Evolutionary conservation across 2,329 filamentous ascomycete genomes (phyloP), one percentile per base, ranked within the genome.

Genomic region (Penicillium decumbens): DNA sequence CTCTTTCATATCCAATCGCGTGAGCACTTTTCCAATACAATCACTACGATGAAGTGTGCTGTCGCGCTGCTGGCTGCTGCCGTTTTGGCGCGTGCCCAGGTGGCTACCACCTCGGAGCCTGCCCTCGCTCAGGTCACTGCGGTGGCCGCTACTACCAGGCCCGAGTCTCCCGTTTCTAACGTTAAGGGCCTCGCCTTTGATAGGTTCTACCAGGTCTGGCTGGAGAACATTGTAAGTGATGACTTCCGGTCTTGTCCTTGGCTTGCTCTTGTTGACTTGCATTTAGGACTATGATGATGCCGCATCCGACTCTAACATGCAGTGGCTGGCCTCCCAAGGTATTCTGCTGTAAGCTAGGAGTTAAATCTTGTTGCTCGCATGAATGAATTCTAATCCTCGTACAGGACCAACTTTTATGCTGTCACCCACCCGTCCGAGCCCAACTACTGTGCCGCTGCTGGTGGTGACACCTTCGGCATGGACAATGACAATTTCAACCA

Each of bases 401-500:
- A 5, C 24, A 61, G 59, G 27, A 75, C 72, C 41, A 79, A 80
- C 60, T 77, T 79, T 69, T 80, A 76, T 51, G 85, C 77, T 18
- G 72, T 87, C 33, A 88, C 85, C 1, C 86, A 90, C 61, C 85
- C 87, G 1, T 85, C 81, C 0, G 79, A 89, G 74, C 87, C 87
- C 18, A 91, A 91, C 74, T 91, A 91, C 66, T 78, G 84, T 50
- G 82, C 86, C 2, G 67, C 80, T 1, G 78, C 85, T 40, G 80
- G 79, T 28, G 87, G 87, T 46, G 86, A 89, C 68, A 84, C 85
- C 68, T 88, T 87, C 58, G 87, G 87, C 56, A 83, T 89, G 69
- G 73, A 77, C 64, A 81, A 87, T 59, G 87, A 90, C 66, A 71
- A 80, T 59, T 81, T 88, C 66, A 77, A 77, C 51, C 72, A 76